A percentile compares a stretch with the other conserved stretches of the same genome.
Conservation (phyloP, 73 alveolate genomes). For the Symbiodinium natans region DNA sequence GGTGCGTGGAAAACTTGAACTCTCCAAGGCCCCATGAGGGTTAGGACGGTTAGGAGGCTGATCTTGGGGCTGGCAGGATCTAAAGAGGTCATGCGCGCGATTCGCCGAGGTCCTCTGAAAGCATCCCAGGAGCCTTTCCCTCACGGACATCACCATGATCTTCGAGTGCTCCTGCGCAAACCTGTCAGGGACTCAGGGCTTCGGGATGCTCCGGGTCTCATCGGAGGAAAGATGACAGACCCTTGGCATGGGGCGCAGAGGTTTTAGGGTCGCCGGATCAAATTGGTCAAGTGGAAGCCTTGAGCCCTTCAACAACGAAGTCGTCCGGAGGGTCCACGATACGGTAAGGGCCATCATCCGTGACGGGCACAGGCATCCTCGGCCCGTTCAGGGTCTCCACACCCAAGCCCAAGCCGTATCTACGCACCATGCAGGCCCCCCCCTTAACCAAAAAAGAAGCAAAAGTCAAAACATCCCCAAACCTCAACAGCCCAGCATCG, state of each 20-base stretch:
- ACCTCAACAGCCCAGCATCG: neutral
- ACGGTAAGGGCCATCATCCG: conserved; percentile 4
- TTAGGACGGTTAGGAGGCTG: too few species aligned
- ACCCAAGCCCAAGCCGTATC: neutral
- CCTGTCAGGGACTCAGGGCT: too few species aligned
- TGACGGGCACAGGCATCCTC: neutral
- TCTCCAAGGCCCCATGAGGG: too few species aligned
- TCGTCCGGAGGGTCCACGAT: neutral
- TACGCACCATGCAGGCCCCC: neutral
- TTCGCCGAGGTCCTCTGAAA: too few species aligned
- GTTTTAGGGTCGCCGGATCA: too few species aligned
- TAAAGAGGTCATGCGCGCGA: too few species aligned
- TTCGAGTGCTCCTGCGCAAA: conserved; percentile 27
- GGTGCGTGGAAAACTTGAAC: too few species aligned
- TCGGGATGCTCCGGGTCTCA: too few species aligned
- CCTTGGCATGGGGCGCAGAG: too few species aligned
- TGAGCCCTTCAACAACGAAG: conserved; percentile 59
- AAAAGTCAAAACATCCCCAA: neutral
- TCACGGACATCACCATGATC: conserved; percentile 57
- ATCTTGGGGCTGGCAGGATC: too few species aligned
- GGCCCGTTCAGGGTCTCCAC: neutral
- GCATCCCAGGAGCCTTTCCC: neutral
- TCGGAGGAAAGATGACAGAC: too few species aligned
- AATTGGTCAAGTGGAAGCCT: too few species aligned
- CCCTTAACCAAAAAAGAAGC: neutral